Evolutionary conservation across 106 monocot species (phyloP).

Genomic region (Agapanthus africanus): DNA sequence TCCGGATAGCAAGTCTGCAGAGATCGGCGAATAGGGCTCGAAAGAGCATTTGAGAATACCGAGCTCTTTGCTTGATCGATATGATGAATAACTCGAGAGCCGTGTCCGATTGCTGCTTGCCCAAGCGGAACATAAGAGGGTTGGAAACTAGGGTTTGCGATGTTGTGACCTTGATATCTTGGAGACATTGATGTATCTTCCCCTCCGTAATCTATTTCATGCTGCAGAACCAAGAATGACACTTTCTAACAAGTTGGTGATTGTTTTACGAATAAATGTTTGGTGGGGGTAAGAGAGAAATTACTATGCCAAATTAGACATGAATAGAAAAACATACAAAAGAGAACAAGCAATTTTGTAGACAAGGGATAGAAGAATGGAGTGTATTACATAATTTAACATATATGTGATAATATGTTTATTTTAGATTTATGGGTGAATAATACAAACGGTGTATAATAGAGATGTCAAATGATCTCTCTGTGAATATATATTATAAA

Average conservation of each 20-base stretch:
- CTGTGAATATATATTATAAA: too few species aligned
- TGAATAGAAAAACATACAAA: neutral
- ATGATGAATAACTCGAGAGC: constrained; percentile 21
- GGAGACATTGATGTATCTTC: constrained; percentile 42
- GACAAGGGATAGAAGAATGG: neutral
- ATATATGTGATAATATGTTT: too few species aligned
- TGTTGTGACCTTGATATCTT: constrained; percentile 20
- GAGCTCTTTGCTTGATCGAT: constrained; percentile 41
- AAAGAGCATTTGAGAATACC: constrained; percentile 53
- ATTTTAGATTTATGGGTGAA: too few species aligned
- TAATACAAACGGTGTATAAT: too few species aligned
- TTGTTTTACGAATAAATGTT: neutral
- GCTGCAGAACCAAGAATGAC: constrained; percentile 19
- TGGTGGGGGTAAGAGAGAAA: too few species aligned
- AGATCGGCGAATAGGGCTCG: constrained; percentile 32
- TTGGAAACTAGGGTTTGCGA: constrained; percentile 16
- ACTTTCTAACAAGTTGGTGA: neutral
- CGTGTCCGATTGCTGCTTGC: constrained; percentile 14
- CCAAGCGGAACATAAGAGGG: constrained; percentile 7
- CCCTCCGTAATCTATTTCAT: constrained; percentile 45
- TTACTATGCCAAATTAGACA: neutral
- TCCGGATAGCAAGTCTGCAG: constrained; percentile 34
- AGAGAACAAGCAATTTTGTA: neutral
- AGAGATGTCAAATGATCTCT: too few species aligned
- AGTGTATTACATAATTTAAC: neutral